These are phyloP conservation scores for Saccharomycopsis sp. DNA, from an alignment of 805 yeast genomes.

Conservation along the genomic window DNA sequence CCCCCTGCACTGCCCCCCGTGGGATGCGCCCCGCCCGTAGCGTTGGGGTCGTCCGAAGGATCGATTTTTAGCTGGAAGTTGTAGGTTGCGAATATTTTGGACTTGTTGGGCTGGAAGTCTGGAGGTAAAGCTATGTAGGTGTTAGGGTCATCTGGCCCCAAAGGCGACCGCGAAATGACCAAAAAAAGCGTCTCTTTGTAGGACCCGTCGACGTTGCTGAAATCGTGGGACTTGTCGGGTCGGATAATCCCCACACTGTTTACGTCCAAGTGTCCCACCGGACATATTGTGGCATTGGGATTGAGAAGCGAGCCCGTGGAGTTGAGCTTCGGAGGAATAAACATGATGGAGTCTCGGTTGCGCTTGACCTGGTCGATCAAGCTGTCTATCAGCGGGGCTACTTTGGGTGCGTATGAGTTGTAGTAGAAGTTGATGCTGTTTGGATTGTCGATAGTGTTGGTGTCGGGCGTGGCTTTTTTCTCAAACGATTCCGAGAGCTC, in stretches of 20 bases:
- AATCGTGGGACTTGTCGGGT: conserved; percentile 6
- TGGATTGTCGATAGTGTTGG: not conserved
- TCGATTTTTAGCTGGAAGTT: conserved; percentile 3
- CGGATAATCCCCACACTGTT: conserved; percentile 17
- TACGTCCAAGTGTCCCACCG: conserved; percentile 20
- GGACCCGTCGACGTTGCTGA: conserved; percentile 16
- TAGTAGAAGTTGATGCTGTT: not conserved
- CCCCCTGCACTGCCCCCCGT: not conserved
- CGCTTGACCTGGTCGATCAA: not conserved
- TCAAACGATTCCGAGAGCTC: conserved; percentile 1
- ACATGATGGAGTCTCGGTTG: conserved; percentile 14
- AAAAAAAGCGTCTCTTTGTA: conserved; percentile 18
- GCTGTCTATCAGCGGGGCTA: conserved; percentile 2
- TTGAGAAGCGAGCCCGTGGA: conserved; percentile 7
- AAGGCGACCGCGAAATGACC: conserved; percentile 18
- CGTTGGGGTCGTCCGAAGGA: not conserved
- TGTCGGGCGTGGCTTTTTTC: not conserved
- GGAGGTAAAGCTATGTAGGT: conserved; percentile 21
- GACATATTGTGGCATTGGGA: conserved; percentile 19
- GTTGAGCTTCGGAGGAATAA: conserved; percentile 15
- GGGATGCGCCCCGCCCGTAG: not conserved
- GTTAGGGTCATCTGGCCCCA: conserved; percentile 18
- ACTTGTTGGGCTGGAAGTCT: conserved; percentile 19
- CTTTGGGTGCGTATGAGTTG: not conserved
- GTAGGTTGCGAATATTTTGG: conserved; percentile 19